Evolutionary conservation across 2,329 filamentous ascomycete species (phyloP).

Genomic region (Arthrobotrys musiformis): DNA sequence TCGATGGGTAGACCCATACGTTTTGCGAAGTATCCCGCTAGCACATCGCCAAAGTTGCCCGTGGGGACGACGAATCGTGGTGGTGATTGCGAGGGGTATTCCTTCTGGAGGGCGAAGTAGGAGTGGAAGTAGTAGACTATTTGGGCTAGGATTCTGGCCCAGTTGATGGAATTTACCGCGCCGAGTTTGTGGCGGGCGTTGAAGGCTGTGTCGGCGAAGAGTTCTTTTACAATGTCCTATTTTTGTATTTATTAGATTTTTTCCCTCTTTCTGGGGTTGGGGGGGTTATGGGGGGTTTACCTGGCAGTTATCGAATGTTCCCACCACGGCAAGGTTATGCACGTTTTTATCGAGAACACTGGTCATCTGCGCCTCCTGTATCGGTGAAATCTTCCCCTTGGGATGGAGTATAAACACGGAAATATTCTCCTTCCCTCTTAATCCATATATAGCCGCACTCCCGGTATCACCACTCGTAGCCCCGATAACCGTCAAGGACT

Average conservation of each 20-base stretch:
- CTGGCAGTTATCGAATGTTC: slow-evolving; percentile 96
- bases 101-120: slow-evolving; percentile 81
- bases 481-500: slow-evolving; percentile 83
- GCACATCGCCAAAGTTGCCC: slow-evolving; percentile 95
- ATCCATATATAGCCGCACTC: slow-evolving; percentile 93
- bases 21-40: slow-evolving; percentile 91
- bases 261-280: not conserved
- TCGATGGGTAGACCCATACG: slow-evolving; percentile 88
- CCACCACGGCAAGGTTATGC: slow-evolving; percentile 87
- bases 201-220: slow-evolving; percentile 86
- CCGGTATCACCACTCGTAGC: slow-evolving; percentile 91
- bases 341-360: slow-evolving; percentile 90
- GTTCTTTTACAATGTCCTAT: slow-evolving; percentile 88
- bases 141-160: slow-evolving; percentile 92
- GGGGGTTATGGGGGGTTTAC: slow-evolving; percentile 62
- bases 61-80: slow-evolving; percentile 90
- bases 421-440: slow-evolving; percentile 95
- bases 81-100: slow-evolving; percentile 69
- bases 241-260: not conserved
- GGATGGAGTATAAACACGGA: slow-evolving; percentile 95
- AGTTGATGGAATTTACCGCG: slow-evolving; percentile 97
- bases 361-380: slow-evolving; percentile 98
- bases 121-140: slow-evolving; percentile 97
- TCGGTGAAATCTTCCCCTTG: slow-evolving; percentile 86
- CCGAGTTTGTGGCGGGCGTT: slow-evolving; percentile 86